phyloP scores from a whole-genome alignment of 805 yeast genomes.

The Diddensiella caesifluorescens region DNA sequence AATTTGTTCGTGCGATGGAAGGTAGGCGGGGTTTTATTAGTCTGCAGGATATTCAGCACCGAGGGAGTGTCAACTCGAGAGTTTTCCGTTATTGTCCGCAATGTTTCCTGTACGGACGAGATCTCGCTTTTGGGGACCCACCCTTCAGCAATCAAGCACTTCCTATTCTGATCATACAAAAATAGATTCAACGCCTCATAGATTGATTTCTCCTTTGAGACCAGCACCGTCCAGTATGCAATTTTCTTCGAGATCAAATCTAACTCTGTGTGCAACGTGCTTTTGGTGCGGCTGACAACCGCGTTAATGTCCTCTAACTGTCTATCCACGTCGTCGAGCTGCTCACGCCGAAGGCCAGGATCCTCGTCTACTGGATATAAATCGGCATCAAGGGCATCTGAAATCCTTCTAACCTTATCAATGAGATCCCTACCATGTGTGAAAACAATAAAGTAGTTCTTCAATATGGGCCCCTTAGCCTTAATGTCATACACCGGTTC shows the following conservation, averaged over 20 bases:
- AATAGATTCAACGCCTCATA: conserved; percentile 72
- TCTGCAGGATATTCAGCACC: conserved; percentile 53
- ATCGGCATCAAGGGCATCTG: conserved; percentile 85
- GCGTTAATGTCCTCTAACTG: conserved; percentile 52
- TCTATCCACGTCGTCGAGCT: conserved; percentile 38
- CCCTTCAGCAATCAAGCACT: conserved; percentile 89
- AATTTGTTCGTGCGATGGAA: conserved; percentile 92
- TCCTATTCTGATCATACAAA: conserved; percentile 76
- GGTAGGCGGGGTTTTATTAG: conserved; percentile 90
- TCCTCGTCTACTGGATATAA: conserved; percentile 58
- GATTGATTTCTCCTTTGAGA: conserved; percentile 77
- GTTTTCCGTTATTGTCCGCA: conserved; percentile 57
- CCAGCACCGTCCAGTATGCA: conserved; percentile 62
- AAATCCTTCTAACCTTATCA: conserved; percentile 69
- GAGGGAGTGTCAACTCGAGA: conserved; percentile 41
- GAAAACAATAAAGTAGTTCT: conserved; percentile 80
- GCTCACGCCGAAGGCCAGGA: conserved; percentile 34
- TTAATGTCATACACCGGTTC: conserved; percentile 63
- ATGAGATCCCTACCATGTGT: conserved; percentile 81
- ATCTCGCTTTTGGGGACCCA: conserved; percentile 89
- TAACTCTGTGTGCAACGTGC: conserved; percentile 70
- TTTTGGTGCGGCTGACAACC: conserved; percentile 58
- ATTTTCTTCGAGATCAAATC: conserved; percentile 70
- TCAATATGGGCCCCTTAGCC: conserved; percentile 52
- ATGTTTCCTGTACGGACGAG: conserved; percentile 54